Conservation (phyloP, 441 rosid species). For the Dalechampia spathulata region DNA sequence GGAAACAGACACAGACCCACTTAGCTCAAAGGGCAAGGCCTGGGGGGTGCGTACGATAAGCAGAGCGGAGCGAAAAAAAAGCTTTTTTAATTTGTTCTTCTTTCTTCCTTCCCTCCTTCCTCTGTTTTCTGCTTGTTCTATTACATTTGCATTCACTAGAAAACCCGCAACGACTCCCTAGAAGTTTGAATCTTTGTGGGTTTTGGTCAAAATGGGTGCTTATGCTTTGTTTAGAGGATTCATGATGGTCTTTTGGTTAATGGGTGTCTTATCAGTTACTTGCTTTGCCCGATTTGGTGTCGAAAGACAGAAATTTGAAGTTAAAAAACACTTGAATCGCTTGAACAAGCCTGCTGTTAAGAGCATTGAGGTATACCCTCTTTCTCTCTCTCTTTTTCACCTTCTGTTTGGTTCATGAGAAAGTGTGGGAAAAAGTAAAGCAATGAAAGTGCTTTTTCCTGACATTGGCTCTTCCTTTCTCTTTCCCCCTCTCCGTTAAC, state of each 20-base stretch:
- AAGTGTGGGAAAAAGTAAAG: constrained; percentile 17
- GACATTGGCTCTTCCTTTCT: neutral
- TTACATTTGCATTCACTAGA: too few relatives aligned
- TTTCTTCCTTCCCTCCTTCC: neutral
- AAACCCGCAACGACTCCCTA: too few relatives aligned
- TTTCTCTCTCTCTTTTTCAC: neutral
- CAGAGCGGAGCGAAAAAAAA: constrained; percentile 13
- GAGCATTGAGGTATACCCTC: constrained; percentile 59
- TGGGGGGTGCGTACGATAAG: constrained; percentile 25
- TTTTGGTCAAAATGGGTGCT: constrained; percentile 11
- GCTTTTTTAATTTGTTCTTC: constrained; percentile 12
- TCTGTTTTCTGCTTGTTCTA: too few relatives aligned
- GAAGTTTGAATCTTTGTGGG: neutral
- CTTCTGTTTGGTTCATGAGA: constrained; percentile 25
- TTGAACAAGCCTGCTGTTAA: constrained; percentile 78
- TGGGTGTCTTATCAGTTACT: constrained; percentile 38
- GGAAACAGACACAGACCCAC: constrained; percentile 36
- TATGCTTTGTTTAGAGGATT: constrained; percentile 16
- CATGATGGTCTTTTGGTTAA: constrained; percentile 27
- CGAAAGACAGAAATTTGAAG: constrained; percentile 63
- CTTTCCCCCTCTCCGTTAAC: too few relatives aligned
- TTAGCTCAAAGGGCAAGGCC: constrained; percentile 18
- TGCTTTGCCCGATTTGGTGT: constrained; percentile 50
- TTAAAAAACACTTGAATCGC: constrained; percentile 76
- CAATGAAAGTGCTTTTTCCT: constrained; percentile 3